Evolutionary conservation across 495 filamentous ascomycete species (phyloP), one percentile per base, ranked within the genome.

Genomic region (Daldinia concentrica): DNA sequence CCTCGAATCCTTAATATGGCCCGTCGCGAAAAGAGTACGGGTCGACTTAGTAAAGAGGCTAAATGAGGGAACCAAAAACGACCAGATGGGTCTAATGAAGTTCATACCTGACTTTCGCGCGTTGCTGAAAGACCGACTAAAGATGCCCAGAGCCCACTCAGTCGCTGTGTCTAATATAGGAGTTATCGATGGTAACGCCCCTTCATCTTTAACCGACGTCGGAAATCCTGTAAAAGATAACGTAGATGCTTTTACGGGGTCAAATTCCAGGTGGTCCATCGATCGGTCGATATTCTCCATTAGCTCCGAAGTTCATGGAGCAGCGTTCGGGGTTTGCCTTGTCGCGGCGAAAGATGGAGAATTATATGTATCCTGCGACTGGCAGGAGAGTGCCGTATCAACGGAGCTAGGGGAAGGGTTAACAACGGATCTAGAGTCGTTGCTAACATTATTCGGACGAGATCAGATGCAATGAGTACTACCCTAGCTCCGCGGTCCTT

Each of bases 161-260:
- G 76, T 76, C 63, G 76, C 73, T 12, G 69, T 83, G 8, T 77
- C 76, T 17, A 83, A 83, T 54, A 45, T 82, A 7, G 79, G 79
- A 52, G 62, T 72, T 3, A 39, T 76, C 55, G 62, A 77, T 30
- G 58, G 67, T 12, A 12, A 17, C 17, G 14, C 17, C 29, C 15
- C 17, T 19, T 17, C 29, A 1, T 15, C 27, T 22, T 11, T 30
- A 19, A 12, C 1, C 17, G 30, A 12, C 17, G 17, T n/a, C 4
- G 30, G 12, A 5, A 11, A 9, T 9, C 27, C 51, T 12, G 45
- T 37, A 5, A n/a, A 26, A 14, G 14, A 11, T 1, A 19, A 6
- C 17, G 11, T 34, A 4, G 15, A 37, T n/a, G 22, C 36, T 50
- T 58, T 34, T 8, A 27, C 14, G 0, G 30, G 66, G 24, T 43